These are phyloP conservation scores for Tylopilus balloui DNA, from an alignment of 768 basidiomycete genomes.

Conservation along the genomic window DNA sequence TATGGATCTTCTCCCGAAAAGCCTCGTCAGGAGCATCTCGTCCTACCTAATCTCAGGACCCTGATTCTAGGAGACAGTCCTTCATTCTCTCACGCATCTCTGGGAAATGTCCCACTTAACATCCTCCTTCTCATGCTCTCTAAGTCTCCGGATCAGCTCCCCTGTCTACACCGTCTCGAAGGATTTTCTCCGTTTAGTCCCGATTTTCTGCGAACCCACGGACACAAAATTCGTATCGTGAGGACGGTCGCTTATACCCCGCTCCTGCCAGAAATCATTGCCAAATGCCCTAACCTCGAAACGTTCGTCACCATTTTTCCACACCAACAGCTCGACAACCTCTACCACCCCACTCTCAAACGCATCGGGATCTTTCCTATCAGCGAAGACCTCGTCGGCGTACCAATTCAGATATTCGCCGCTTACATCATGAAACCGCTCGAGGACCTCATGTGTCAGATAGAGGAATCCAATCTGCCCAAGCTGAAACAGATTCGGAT, in stretches of 20 bases:
- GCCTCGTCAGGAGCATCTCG: slow-evolving; percentile 20
- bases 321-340: slow-evolving; percentile 33
- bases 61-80: slow-evolving; percentile 38
- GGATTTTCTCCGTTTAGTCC: slow-evolving; percentile 39
- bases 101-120: slow-evolving; percentile 37
- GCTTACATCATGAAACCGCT: slow-evolving; percentile 40
- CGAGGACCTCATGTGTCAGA: slow-evolving; percentile 35
- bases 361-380: slow-evolving; percentile 45
- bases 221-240: slow-evolving; percentile 39
- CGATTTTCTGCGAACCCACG: slow-evolving; percentile 39
- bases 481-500: slow-evolving; percentile 36
- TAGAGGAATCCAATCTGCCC: slow-evolving; percentile 35
- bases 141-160: slow-evolving; percentile 33
- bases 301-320: slow-evolving; percentile 38
- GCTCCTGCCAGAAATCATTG: slow-evolving; percentile 35
- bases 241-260: slow-evolving; percentile 34
- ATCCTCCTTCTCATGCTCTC: slow-evolving; percentile 37
- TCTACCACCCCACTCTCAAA: slow-evolving; percentile 36
- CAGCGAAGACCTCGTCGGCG: slow-evolving; percentile 34
- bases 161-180: slow-evolving; percentile 40
- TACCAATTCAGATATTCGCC: slow-evolving; percentile 36
- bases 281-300: slow-evolving; percentile 39
- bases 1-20: slow-evolving; percentile 29
- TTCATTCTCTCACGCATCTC: slow-evolving; percentile 31
- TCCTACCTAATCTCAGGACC: slow-evolving; percentile 38